Base-by-base conservation (phyloP, 345 rosid species). In the Salix exigua region DNA sequence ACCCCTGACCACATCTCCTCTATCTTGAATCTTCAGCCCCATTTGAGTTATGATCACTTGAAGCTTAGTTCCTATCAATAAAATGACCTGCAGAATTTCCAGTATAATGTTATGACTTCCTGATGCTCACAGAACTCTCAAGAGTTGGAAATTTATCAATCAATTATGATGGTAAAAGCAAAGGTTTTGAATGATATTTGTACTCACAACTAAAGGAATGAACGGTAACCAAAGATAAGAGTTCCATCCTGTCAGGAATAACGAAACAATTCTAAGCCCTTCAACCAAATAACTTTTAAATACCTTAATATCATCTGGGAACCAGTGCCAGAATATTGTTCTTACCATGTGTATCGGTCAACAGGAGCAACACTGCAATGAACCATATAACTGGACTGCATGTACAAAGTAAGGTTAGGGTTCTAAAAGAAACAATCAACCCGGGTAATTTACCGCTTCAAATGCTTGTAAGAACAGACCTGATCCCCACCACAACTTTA, bases 1-100 rank as follows among this genome's bases (percentile, higher is more conserved):
- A 68, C 99, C 99, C 85, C 83, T 88, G 69, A 96, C 95, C 71
- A 96, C 99, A 64, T 85, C 89, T 40, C 98, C 99, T 85, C 88
- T 89, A 0, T 91, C 94, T 85, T 87, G 94, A 83, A 93, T 87
- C 73, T 88, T 86, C 35, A 96, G 81, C 18, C 95, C 99, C 86
- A 96, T 69, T 81, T 88, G 86, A 5, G 98, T 92, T 78, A 96
- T 93, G 77, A 92, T 88, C 84, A 96, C 84, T 86, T 92, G 94
- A 25, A 96, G 87, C 86, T 96, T 92, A 58, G 97, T 46, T 73
- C 99, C 99, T 7, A 92, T 81, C 83, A 89, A 21, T 70, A 96
- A 75, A n/a, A 90, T 87, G 69, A 88, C 76, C 99, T 96, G 88
- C 83, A 85, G 7, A 55, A 14, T 25, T 66, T 12, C 17, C 66